These are phyloP conservation scores for Parasarocladium wereldwijsianum DNA, from an alignment of 2,329 filamentous ascomycete species.

Conservation along the genomic window DNA sequence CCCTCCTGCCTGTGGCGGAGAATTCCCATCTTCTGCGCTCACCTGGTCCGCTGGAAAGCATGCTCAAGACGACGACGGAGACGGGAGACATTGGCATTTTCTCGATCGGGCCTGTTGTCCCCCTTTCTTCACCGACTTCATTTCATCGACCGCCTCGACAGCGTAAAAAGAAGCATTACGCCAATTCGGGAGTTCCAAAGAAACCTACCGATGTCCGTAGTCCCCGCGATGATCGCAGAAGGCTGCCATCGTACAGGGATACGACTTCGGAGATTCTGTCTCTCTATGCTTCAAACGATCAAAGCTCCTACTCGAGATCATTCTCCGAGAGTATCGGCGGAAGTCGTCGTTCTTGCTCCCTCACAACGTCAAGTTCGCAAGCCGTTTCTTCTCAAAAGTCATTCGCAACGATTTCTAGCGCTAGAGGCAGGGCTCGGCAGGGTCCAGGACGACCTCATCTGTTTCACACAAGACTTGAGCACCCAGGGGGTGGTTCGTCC, in stretches of 20 bases:
- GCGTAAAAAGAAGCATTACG: constrained; percentile 13
- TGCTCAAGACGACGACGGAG: constrained; percentile 52
- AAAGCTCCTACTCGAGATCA: constrained; percentile 26
- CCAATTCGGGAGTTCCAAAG: constrained; percentile 16
- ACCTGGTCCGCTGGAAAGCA: constrained; percentile 43
- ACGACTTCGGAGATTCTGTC: constrained; percentile 40
- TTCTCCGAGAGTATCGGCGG: constrained; percentile 28
- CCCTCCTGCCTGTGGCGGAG: constrained; percentile 28
- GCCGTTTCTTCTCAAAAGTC: constrained; percentile 32
- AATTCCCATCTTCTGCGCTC: constrained; percentile 27
- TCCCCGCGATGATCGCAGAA: constrained; percentile 25
- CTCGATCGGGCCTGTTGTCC: constrained; percentile 26
- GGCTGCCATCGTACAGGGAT: constrained; percentile 31
- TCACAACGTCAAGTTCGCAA: constrained; percentile 35
- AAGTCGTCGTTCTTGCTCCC: constrained; percentile 36
- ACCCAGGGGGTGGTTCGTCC: too few relatives aligned
- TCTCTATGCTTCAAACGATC: constrained; percentile 37
- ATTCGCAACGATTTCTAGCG: constrained; percentile 28
- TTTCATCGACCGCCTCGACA: constrained; percentile 14
- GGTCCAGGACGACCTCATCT: too few relatives aligned
- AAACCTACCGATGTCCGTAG: constrained; percentile 7
- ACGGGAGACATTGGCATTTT: constrained; percentile 51
- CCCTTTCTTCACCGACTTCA: constrained; percentile 13
- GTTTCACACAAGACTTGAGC: too few relatives aligned
- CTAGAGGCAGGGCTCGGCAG: too few relatives aligned